Percentiles rank a stretch among this genome's conserved stretches.
Evolutionary conservation across 176 grass and related monocot genomes (phyloP).

Genomic region (Oryza longistaminata): DNA sequence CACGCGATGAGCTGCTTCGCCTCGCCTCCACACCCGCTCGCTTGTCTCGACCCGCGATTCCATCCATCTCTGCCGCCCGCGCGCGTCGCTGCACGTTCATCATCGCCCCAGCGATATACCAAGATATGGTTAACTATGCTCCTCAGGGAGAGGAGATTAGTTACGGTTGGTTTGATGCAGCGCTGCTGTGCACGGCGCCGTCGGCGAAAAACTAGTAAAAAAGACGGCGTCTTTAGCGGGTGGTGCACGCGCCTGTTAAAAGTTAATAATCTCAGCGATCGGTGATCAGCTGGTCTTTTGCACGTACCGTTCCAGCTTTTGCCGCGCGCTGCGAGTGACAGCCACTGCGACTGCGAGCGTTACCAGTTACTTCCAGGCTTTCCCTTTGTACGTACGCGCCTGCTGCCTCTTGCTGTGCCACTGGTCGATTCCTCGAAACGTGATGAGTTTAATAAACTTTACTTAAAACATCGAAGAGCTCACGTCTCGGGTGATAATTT

Average conservation of each 20-base stretch:
- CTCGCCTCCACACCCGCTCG: too few relatives aligned
- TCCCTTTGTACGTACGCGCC: constrained; percentile 18
- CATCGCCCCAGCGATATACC: neutral
- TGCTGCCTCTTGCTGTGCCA: neutral
- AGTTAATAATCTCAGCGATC: neutral
- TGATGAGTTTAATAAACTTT: neutral
- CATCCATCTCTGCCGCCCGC: neutral
- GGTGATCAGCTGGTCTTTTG: neutral
- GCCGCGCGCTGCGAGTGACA: neutral
- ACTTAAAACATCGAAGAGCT: too few relatives aligned
- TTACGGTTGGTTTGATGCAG: constrained; percentile 24
- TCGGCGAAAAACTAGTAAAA: neutral
- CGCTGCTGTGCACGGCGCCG: neutral
- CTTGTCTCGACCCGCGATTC: constrained; percentile 12
- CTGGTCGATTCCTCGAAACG: neutral
- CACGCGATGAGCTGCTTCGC: neutral
- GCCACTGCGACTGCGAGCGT: neutral
- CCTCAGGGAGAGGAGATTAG: neutral
- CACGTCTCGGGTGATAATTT: neutral
- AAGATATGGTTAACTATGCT: constrained; percentile 18
- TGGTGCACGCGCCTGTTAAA: neutral
- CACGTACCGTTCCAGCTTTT: neutral
- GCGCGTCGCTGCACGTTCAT: neutral
- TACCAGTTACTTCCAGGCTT: too few relatives aligned
- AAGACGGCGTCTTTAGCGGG: neutral